Base-by-base conservation (phyloP, 495 filamentous ascomycete species). In the Jackrogersella multiformis region DNA sequence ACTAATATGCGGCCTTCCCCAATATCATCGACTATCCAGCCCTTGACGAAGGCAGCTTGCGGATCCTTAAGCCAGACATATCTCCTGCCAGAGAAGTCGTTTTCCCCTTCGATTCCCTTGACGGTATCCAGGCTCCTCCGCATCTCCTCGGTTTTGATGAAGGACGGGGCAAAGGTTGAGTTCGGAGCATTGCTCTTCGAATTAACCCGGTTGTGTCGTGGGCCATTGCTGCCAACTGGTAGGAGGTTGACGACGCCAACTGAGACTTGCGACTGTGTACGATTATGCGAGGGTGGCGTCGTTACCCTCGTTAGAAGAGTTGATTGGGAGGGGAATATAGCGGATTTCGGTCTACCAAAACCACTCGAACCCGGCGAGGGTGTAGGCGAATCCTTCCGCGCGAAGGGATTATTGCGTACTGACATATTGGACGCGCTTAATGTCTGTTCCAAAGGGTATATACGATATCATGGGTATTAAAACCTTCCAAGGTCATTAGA, bases 61-160 rank as follows among this genome's bases (percentile, higher is more conserved):
- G 91, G 82, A 77, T 99, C 93, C 76, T 88, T 88, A 69, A 98
- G 80, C 96, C 96, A 99, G 56, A 99, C 93, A 84, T 97, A 98
- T 81, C 95, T 87, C 77, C 93, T 97, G n/a, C 96, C 96, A 0
- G 95, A 98, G 77, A 99, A 97, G 82, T 98, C 96, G 78, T 95
- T 96, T 73, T 97, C 93, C 45, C 93, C 94, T 76, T 97, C 93
- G 52, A 95, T 89, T 5, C 90, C 89, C 15, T 87, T 85, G 16
- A 94, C 88, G 32, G 84, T 77, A 66, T 96, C 91, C 16, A 85
- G 77, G 15, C 80, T 86, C 34, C 86, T 84, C 58, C 88, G 82
- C 69, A 90, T 75, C 55, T 92, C 89, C 63, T 94, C 92, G 1
- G 88, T 84, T 72, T 94, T 96, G 77, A 99, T 97, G 74, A 98